Evolutionary conservation across 2,329 filamentous ascomycete species (phyloP), one percentile per base, ranked within the genome.

Genomic region (Huntiella omanensis): DNA sequence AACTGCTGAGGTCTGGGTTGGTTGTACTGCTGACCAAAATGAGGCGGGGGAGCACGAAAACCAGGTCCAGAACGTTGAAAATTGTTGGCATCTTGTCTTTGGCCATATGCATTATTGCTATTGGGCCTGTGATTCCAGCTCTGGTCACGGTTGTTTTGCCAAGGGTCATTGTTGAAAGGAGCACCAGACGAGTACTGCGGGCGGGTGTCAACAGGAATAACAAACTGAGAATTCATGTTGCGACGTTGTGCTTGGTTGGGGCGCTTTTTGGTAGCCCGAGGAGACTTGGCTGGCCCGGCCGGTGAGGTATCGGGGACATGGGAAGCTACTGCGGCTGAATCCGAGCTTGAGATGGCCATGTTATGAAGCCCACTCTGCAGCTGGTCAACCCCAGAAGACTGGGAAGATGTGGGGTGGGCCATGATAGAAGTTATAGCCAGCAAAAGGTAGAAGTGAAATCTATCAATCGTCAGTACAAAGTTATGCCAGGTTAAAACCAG

Each of bases 181-280:
- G 19, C 36, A 28, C 13, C 13, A n/a, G 33, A 33, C 13, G 19
- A 4, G 45, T 46, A 58, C 51, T 44, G 55, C n/a, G 54, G 47
- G 13, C 64, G 64, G 10, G 64, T 57, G 49, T 75, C 70, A 44
- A 77, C 64, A 4, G 71, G 65, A 40, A 77, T 69, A 0, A 70
- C 67, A 13, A 76, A 54, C 52, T 77, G 69, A 4, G 73, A 65
- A 47, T 66, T 75, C 70, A 77, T 73, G 54, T 77, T 72, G 16
- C 75, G 68, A 42, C 75, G 65, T 53, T 78, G 71, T 1, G 75
- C 74, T 55, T 80, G 75, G 50, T 80, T 80, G 2, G 64, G 68
- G 16, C 74, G 70, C 53, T 68, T 40, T 16, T 40, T 37, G 11
- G 16, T 35, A 13, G 41, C 37, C 36, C 38, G 44, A 6, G 48